These are phyloP conservation scores for Syncephalastrum contaminatum DNA, from an alignment of 371 early-diverging fungal species.

Conservation along the genomic window DNA sequence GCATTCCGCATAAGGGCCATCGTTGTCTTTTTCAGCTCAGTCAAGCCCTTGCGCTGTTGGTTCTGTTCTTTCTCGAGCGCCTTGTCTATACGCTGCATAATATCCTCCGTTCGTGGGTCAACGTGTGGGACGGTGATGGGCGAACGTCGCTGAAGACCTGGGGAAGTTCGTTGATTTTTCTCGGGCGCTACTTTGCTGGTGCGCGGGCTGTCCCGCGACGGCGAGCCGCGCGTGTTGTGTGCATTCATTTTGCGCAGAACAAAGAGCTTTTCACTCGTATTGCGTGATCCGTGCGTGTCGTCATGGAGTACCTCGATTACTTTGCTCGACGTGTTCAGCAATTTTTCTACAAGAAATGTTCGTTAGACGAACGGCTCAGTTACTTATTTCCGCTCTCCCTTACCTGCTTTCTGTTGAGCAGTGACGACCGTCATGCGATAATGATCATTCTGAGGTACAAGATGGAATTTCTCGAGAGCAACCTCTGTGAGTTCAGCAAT, in stretches of 20 bases:
- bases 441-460: constrained; percentile 17
- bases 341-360: constrained; percentile 14
- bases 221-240: constrained; percentile 4
- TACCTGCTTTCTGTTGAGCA: constrained; percentile 14
- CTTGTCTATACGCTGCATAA: constrained; percentile 13
- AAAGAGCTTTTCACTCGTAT: constrained; percentile 35
- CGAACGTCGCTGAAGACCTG: constrained; percentile 1
- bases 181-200: constrained; percentile 21
- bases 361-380: not conserved
- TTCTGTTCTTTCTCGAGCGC: constrained; percentile 7
- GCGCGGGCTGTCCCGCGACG: constrained; percentile 7
- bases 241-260: constrained; percentile 22
- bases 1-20: constrained; percentile 23
- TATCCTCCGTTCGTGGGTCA: constrained; percentile 10
- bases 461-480: constrained; percentile 50
- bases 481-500: constrained; percentile 33
- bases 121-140: constrained; percentile 10
- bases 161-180: constrained; percentile 3
- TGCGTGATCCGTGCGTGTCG: constrained; percentile 19
- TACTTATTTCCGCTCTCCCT: constrained; percentile 7
- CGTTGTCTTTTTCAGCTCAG: constrained; percentile 1
- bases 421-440: constrained; percentile 15
- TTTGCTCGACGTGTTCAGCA: constrained; percentile 11
- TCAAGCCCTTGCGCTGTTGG: not conserved
- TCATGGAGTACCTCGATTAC: constrained; percentile 22